Evolutionary conservation across 2,329 filamentous ascomycete genomes (phyloP).

Genomic region (Colletotrichum endophyticum): DNA sequence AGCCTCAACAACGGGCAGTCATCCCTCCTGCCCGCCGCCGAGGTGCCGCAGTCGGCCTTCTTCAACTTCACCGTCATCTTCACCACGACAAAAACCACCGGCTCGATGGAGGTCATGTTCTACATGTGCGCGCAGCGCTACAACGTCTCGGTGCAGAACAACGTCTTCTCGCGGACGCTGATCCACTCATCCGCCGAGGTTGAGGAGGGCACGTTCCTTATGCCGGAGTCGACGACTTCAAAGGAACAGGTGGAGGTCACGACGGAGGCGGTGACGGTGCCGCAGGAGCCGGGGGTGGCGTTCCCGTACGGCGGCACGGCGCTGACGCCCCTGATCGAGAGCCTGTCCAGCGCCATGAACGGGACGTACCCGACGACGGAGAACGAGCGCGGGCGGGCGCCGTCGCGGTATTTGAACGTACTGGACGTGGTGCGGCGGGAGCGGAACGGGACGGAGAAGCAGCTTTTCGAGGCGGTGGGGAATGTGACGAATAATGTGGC

Average conservation of each 20-base stretch:
- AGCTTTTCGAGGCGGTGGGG: background rate
- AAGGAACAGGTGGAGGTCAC: background rate
- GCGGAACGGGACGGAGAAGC: background rate
- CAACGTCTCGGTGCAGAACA: background rate
- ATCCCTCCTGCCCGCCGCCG: background rate
- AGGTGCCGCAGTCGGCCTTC: background rate
- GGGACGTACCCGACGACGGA: background rate
- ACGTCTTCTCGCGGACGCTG: background rate
- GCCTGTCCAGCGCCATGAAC: background rate
- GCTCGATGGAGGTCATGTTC: background rate
- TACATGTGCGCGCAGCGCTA: conserved; percentile 3
- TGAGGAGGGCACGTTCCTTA: background rate
- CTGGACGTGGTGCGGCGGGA: background rate
- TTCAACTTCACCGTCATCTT: background rate
- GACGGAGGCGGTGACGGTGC: background rate
- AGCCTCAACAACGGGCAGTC: background rate
- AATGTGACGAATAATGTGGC: background rate
- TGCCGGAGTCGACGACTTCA: background rate
- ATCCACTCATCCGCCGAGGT: background rate
- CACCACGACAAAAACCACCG: background rate
- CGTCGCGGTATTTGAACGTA: background rate
- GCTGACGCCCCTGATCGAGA: background rate
- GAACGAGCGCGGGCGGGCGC: background rate
- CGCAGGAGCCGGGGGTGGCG: background rate
- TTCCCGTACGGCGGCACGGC: background rate